A percentile compares a stretch with the other conserved stretches of the same genome.
Evolutionary conservation across 805 yeast species (phyloP).

Genomic region (Cyberlindnera suaveolens): DNA sequence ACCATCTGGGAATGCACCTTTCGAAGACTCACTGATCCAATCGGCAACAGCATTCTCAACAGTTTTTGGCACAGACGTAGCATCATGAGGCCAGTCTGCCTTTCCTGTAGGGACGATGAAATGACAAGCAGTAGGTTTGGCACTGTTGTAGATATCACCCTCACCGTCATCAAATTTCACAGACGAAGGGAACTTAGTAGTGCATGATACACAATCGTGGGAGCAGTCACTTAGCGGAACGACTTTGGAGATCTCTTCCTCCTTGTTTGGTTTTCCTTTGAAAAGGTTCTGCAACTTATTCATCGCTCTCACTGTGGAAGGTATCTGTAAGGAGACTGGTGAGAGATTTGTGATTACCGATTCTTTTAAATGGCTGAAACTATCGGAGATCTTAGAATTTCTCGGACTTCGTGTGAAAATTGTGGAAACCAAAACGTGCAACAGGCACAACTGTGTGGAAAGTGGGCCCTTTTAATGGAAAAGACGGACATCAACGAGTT

Average conservation of each 20-base stretch:
- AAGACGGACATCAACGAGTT: constrained; percentile 6
- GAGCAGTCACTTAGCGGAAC: constrained; percentile 44
- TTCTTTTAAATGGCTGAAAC: not conserved
- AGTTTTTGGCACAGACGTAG: constrained; percentile 42
- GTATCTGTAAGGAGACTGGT: not conserved
- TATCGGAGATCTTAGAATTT: not conserved
- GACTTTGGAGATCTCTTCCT: constrained; percentile 28
- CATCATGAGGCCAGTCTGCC: constrained; percentile 79
- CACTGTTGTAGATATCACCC: constrained; percentile 50
- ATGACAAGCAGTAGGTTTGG: constrained; percentile 65
- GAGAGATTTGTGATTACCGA: not conserved
- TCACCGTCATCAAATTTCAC: constrained; percentile 30
- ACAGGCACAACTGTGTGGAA: not conserved
- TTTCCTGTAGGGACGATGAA: constrained; percentile 79
- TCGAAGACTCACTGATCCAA: constrained; percentile 26
- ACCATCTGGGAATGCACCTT: constrained; percentile 18
- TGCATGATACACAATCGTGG: constrained; percentile 50
- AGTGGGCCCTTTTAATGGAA: not conserved
- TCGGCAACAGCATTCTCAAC: constrained; percentile 38
- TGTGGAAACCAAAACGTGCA: not conserved
- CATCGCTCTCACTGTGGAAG: constrained; percentile 1
- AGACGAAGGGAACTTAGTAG: constrained; percentile 44
- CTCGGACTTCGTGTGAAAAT: not conserved
- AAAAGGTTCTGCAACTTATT: constrained; percentile 6
- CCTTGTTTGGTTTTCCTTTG: constrained; percentile 3